Base-by-base conservation (phyloP, 805 yeast species). In the Brettanomyces nanus region DNA sequence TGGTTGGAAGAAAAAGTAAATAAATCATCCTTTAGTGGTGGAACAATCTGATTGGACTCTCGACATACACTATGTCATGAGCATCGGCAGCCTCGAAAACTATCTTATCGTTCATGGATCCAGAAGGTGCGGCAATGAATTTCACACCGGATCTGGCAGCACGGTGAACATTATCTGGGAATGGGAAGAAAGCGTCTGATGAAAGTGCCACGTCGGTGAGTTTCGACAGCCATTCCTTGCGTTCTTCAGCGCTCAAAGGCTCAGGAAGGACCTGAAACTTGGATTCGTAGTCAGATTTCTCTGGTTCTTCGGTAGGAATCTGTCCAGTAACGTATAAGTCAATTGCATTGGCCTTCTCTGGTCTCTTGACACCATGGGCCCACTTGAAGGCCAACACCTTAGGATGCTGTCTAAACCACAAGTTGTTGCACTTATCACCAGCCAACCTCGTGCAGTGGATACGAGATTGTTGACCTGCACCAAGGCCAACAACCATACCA, bases 401-500 rank as follows among this genome's bases (percentile, higher is more conserved):
- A 51, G 97, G 97, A 66, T 92, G 98, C 66, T 92, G 97, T 73
- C 99, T 83, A 58, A 92, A 75, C 98, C 98, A 92, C 97, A 97
- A 92, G 76, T 89, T 89, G 65, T 92, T 97, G 49, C 97, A 96
- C 73, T 92, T 92, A 59, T 92, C 98, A 62, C 98, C 98, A 37
- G 98, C 99, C 52, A 92, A 76, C 70, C 99, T 82, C 35, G 98
- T 92, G 71, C 99, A 92, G 71, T 92, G 99, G 58, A 92, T 92
- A 69, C 99, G 80, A 40, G 97, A 87, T 70, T 92, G 99, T 73
- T 92, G 99, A 49, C 99, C 99, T 43, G 99, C 99, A 58, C 99
- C 99, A 53, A 92, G 75, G 49, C 99, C 99, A 55, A 92, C 78
- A 44, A 92, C 95, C 99, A 92, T 92, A 71, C 99, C 99, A 63